Evolutionary conservation across 2,329 filamentous ascomycete genomes (phyloP).

Genomic region (Fusarium verrucosum): DNA sequence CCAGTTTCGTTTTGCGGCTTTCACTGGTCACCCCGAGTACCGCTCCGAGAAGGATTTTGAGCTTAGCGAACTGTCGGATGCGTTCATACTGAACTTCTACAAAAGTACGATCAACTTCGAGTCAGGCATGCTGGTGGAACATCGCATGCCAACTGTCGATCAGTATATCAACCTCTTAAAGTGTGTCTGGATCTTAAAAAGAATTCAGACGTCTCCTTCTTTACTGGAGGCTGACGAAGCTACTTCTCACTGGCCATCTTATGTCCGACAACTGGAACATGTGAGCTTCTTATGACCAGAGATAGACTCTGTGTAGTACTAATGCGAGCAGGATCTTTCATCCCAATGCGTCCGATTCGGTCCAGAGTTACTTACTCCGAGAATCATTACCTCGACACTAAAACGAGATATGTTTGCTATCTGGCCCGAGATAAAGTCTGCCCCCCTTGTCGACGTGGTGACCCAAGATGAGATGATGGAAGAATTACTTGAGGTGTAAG

Average conservation of each 20-base stretch:
- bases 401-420: conserved; percentile 43
- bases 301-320: not conserved
- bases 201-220: conserved; percentile 28
- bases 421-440: conserved; percentile 45
- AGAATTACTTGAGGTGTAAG: conserved; percentile 45
- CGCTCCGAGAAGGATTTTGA: conserved; percentile 35
- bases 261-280: conserved; percentile 46
- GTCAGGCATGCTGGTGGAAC: conserved; percentile 43
- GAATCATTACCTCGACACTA: conserved; percentile 22
- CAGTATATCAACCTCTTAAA: conserved; percentile 49
- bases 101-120: conserved; percentile 40
- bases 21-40: conserved; percentile 35
- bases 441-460: conserved; percentile 45
- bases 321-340: conserved; percentile 41
- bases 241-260: conserved; percentile 50
- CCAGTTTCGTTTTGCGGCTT: conserved; percentile 38
- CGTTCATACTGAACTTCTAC: conserved; percentile 46
- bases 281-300: conserved; percentile 24
- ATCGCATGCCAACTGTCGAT: conserved; percentile 35
- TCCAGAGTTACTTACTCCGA: conserved; percentile 43
- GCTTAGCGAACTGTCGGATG: conserved; percentile 46
- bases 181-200: conserved; percentile 46
- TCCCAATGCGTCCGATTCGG: conserved; percentile 42
- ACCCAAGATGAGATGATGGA: conserved; percentile 49
- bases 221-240: conserved; percentile 25